Evolutionary conservation across 345 rosid genomes (phyloP), one percentile per base, ranked within the genome.

Genomic region (Laguncularia racemosa): DNA sequence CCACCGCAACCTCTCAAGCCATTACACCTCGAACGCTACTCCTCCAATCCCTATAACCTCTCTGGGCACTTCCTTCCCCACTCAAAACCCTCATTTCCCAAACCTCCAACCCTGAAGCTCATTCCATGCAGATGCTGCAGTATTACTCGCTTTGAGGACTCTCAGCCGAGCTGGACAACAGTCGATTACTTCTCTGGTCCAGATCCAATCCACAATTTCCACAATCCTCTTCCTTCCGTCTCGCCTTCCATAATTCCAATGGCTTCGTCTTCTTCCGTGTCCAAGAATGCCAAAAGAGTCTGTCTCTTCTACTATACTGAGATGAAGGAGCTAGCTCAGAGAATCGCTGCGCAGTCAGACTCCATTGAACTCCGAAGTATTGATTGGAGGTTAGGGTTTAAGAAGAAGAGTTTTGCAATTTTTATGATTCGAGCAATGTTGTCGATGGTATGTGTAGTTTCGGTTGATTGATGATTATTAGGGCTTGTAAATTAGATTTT

Each of bases 331-430:
- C 88, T 92, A 26, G 98, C 98, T 7, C 80, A 86, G 84, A 74
- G 88, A 62, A 64, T 89, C 46, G 91, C 93, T 14, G 64, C 79
- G 0, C 65, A 75, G 53, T 89, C 93, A 10, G 98, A 92, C 66
- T 71, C 84, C 48, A 89, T 92, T 16, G 96, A 92, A 76, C 89
- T 86, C 23, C 84, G 89, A 23, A 71, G 76, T 82, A 89, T 92
- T 68, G 80, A 68, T 52, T 92, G 98, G 98, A 82, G 89, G 98
- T 92, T 66, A 59, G 48, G 9, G 16, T 10, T 12, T 56, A 51
- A 33, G 48, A 13, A 2, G 2, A 51, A 14, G 11, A 1, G 15
- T 13, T 40, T 2, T 44, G 16, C 17, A n/a, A 13, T 16, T 48
- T 20, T 11, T n/a, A 0, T 10, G 20, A 16, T 33, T 55, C 20